A percentile compares a stretch with the other conserved stretches of the same genome.
These are phyloP conservation scores for Saturnispora ahearnii DNA, from an alignment of 805 yeast genomes.

Conservation along the genomic window DNA sequence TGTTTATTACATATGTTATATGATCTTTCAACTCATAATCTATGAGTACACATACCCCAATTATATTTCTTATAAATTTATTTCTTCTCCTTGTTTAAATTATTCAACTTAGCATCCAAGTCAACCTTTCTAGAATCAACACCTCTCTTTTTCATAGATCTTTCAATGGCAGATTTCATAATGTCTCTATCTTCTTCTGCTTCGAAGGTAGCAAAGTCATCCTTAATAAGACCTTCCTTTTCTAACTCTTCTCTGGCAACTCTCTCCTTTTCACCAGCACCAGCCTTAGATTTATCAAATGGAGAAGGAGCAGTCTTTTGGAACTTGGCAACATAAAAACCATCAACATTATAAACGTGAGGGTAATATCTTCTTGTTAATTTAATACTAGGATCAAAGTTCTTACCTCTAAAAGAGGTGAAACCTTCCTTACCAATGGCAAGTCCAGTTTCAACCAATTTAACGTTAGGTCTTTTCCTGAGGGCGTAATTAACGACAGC, in stretches of 20 bases:
- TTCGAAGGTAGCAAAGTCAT: constrained; percentile 78
- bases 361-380: constrained; percentile 95
- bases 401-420: constrained; percentile 87
- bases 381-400: constrained; percentile 64
- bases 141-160: constrained; percentile 60
- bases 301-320: constrained; percentile 83
- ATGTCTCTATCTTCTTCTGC: constrained; percentile 65
- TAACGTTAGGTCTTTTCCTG: constrained; percentile 92
- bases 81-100: constrained; percentile 7
- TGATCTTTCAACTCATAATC: background rate
- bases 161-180: constrained; percentile 60
- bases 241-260: constrained; percentile 70
- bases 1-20: background rate
- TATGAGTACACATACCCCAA: background rate
- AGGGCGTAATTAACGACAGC: constrained; percentile 97
- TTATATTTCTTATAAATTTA: background rate
- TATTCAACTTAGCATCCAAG: constrained; percentile 22
- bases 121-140: constrained; percentile 47
- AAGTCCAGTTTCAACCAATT: constrained; percentile 84
- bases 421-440: constrained; percentile 95
- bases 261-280: constrained; percentile 78
- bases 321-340: constrained; percentile 95
- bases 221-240: constrained; percentile 74
- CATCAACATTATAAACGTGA: constrained; percentile 97
- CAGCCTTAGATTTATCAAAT: constrained; percentile 76